Conservation (phyloP, 2,329 filamentous ascomycete genomes). For the Didymella pinodella region DNA sequence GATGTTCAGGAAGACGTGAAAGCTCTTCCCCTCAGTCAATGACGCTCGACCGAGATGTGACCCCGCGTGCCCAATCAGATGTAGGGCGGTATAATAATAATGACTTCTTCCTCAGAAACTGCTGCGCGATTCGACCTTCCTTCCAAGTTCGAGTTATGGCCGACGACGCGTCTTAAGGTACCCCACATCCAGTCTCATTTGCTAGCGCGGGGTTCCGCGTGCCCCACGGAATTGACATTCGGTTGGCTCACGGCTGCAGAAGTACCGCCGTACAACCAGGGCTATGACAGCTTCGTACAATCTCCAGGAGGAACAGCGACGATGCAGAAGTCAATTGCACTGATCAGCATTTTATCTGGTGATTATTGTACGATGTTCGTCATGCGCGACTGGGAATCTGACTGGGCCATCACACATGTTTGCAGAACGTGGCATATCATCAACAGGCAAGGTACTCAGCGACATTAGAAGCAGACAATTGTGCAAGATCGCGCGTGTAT, state of each 20-base stretch:
- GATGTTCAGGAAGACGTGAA: background rate
- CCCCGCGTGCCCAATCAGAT: background rate
- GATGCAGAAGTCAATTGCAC: background rate
- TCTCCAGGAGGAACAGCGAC: background rate
- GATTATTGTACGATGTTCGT: constrained; percentile 1
- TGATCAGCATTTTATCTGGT: background rate
- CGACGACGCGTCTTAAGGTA: constrained; percentile 6
- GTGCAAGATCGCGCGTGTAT: background rate
- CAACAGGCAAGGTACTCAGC: background rate
- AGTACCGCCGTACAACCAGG: constrained; percentile 13
- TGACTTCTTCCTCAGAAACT: constrained; percentile 6
- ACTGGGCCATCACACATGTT: background rate
- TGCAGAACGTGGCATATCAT: background rate
- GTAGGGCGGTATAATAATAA: background rate
- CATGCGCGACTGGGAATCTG: too few relatives aligned
- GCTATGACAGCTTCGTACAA: constrained; percentile 10
- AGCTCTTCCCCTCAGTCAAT: constrained; percentile 3
- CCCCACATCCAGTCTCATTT: constrained; percentile 30
- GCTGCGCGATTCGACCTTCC: constrained; percentile 19
- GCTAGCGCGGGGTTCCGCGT: constrained; percentile 30
- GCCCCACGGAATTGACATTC: constrained; percentile 7
- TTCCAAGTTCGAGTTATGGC: constrained; percentile 14
- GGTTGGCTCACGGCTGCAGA: constrained; percentile 12
- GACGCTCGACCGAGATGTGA: background rate
- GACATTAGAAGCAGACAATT: background rate